Evolutionary conservation across 495 filamentous ascomycete species (phyloP), one percentile per base, ranked within the genome.

Genomic region (Annulohypoxylon moriforme): DNA sequence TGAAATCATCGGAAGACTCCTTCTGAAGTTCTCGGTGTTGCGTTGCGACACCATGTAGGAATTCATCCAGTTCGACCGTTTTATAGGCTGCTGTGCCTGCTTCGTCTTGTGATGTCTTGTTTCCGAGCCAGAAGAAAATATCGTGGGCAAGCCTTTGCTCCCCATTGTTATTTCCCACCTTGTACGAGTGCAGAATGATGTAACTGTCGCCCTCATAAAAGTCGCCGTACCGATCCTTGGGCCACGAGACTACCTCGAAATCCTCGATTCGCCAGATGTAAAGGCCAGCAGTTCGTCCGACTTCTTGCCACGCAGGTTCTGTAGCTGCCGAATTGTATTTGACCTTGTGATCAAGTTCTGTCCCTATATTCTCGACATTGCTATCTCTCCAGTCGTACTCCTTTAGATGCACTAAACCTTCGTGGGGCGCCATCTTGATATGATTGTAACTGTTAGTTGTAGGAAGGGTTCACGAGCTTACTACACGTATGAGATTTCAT

Each of bases 131-230:
- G 81, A 89, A 88, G 79, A 87, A 88, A 71, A 89, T 82, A 44
- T 87, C 85, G 75, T 89, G 85, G 25, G 78, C 78, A 16, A 89
- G 73, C 64, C 85, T 84, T 65, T 85, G 79, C 50, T 71, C 57
- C 0, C 75, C 77, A 46, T 76, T 68, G 31, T 77, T 76, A 46
- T 79, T 79, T 13, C 81, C 85, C 33, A 85, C 74, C 69, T 85
- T 85, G 78, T 84, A 84, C 0, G 86, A 84, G 72, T 87, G 80
- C 47, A 90, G 78, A 14, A 90, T 77, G 63, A 90, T 88, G 70
- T 87, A 90, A 77, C 87, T 89, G 68, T 90, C 88, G 13, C 88
- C 88, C 24, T 89, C 85, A 73, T 87, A 86, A 76, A 90, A 90
- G 34, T 85, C 75, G 16, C 88, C 88, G 20, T 81, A 69, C 13